Conservation (phyloP, 352 stramenopile genomes). For the Pythium plurisporium region DNA sequence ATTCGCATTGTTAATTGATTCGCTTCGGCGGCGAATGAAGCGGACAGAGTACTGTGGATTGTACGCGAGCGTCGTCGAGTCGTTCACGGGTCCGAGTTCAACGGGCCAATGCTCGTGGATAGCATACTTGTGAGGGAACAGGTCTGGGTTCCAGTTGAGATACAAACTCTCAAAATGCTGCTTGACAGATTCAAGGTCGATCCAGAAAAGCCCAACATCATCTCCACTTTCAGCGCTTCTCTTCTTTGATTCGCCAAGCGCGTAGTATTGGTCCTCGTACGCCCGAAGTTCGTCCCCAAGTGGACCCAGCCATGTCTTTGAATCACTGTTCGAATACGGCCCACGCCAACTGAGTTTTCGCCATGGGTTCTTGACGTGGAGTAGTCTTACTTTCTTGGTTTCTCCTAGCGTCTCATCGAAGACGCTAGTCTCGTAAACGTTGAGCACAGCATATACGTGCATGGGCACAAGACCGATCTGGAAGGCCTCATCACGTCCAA, state of each 20-base stretch:
- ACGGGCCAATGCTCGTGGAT: constrained; percentile 83
- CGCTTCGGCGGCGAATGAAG: constrained; percentile 40
- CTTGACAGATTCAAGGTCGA: constrained; percentile 92
- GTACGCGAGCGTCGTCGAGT: constrained; percentile 89
- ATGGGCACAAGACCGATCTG: constrained; percentile 91
- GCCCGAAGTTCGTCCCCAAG: constrained; percentile 54
- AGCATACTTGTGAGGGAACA: constrained; percentile 86
- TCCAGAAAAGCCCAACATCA: constrained; percentile 96
- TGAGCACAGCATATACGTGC: constrained; percentile 96
- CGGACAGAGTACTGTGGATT: constrained; percentile 93
- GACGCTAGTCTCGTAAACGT: constrained; percentile 80
- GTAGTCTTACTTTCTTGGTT: constrained; percentile 56
- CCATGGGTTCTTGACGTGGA: constrained; percentile 98
- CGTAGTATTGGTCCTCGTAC: constrained; percentile 56
- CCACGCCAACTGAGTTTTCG: constrained; percentile 83
- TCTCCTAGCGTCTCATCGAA: constrained; percentile 9
- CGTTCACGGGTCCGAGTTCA: constrained; percentile 77
- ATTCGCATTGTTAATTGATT: constrained; percentile 13
- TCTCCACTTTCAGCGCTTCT: constrained; percentile 10
- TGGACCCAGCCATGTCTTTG: constrained; percentile 40
- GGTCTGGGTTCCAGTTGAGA: constrained; percentile 93
- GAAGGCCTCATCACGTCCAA: constrained; percentile 63
- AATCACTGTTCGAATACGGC: constrained; percentile 72
- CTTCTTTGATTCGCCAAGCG: constrained; percentile 9
- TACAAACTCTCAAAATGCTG: constrained; percentile 93